phyloP scores from a whole-genome alignment of 768 basidiomycete species.

The Symmetrospora coprosmae region DNA sequence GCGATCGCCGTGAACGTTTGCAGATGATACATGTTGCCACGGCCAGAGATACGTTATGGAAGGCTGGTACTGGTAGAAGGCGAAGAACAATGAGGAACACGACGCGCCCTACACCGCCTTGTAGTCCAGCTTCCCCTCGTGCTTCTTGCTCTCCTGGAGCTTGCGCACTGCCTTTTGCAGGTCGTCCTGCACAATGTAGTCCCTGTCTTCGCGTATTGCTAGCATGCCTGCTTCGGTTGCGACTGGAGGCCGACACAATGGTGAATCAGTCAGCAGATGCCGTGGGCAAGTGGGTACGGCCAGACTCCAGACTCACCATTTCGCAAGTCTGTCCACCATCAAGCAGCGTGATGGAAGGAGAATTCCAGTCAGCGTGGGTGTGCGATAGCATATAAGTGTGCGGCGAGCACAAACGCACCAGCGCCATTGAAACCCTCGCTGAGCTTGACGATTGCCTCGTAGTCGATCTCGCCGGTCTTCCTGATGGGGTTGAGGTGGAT shows the following conservation, averaged over 20 bases:
- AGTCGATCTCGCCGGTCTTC: slow-evolving; percentile 90
- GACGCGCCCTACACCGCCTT: slow-evolving; percentile 13
- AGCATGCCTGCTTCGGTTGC: slow-evolving; percentile 61
- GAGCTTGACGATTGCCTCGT: slow-evolving; percentile 93
- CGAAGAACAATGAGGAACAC: too few relatives aligned
- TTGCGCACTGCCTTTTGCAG: slow-evolving; percentile 91
- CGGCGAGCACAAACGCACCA: slow-evolving; percentile 53
- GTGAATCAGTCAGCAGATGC: too few relatives aligned
- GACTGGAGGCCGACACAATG: neutral
- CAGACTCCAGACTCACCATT: too few relatives aligned
- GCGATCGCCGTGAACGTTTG: too few relatives aligned
- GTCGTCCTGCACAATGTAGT: slow-evolving; percentile 84
- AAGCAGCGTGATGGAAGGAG: too few relatives aligned
- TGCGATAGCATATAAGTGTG: neutral
- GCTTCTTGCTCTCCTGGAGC: slow-evolving; percentile 62
- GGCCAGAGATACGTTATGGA: too few relatives aligned
- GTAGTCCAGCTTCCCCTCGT: slow-evolving; percentile 22
- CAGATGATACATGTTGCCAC: too few relatives aligned
- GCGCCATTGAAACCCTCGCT: slow-evolving; percentile 92
- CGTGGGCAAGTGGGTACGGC: too few relatives aligned
- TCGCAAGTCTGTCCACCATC: slow-evolving; percentile 11
- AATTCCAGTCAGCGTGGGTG: too few relatives aligned
- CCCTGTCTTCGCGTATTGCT: slow-evolving; percentile 86
- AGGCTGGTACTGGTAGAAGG: too few relatives aligned
- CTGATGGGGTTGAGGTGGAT: slow-evolving; percentile 89